Percentiles rank a stretch among this genome's conserved stretches.
Conservation (phyloP, 2,329 filamentous ascomycete genomes). For the Clonostachys rosea region DNA sequence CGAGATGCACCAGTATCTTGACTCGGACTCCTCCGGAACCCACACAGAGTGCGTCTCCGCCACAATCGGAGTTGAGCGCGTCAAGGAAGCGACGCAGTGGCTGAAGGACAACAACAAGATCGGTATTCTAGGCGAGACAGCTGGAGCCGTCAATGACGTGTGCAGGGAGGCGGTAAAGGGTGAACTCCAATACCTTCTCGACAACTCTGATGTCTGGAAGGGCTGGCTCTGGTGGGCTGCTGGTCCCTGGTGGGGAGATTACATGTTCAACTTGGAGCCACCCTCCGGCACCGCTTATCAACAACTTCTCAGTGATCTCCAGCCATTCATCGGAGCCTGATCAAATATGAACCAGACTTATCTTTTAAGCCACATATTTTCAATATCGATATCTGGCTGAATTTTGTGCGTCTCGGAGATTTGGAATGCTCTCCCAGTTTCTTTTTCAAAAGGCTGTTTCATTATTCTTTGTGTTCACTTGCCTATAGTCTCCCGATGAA, state of each 20-base stretch:
- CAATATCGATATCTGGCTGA: too few species aligned
- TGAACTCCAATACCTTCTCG: background rate
- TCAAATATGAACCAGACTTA: too few species aligned
- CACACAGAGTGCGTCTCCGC: conserved; percentile 36
- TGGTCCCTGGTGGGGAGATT: background rate
- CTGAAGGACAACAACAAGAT: background rate
- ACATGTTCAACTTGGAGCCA: background rate
- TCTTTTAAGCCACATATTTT: too few species aligned
- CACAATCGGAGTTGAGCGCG: background rate
- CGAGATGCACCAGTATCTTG: conserved; percentile 58
- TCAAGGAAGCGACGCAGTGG: background rate
- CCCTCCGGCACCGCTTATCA: background rate
- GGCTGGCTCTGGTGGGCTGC: conserved; percentile 25
- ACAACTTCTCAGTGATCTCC: conserved; percentile 10
- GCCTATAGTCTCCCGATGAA: too few species aligned
- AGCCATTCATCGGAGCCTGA: conserved; percentile 4
- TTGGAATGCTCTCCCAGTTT: too few species aligned
- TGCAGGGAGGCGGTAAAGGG: background rate
- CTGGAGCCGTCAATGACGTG: background rate
- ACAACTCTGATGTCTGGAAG: conserved; percentile 9
- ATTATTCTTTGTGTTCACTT: too few species aligned
- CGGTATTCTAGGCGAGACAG: background rate
- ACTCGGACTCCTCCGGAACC: conserved; percentile 47
- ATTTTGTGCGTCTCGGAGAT: too few species aligned
- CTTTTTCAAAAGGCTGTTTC: too few species aligned